phyloP scores from a whole-genome alignment of 2,329 filamentous ascomycete species.

The Cytospora chrysosperma region DNA sequence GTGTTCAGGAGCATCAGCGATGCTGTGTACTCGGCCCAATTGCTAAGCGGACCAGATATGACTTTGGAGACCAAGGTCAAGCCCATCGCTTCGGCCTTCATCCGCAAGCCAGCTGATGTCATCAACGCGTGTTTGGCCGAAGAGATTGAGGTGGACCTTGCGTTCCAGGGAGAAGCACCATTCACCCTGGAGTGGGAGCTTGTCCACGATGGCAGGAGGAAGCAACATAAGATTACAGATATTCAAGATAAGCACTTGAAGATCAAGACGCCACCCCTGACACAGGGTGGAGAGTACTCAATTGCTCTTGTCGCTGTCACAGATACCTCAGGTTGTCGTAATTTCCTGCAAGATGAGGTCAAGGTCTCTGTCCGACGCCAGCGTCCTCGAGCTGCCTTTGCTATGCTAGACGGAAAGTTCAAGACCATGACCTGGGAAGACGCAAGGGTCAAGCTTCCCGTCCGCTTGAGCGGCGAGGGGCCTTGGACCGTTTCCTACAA shows the following conservation, averaged over 20 bases:
- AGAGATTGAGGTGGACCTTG: slow-evolving; percentile 65
- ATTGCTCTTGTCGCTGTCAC: slow-evolving; percentile 82
- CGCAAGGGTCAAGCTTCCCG: slow-evolving; percentile 69
- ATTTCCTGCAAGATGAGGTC: slow-evolving; percentile 77
- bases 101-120: slow-evolving; percentile 53
- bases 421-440: slow-evolving; percentile 75
- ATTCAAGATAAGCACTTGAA: slow-evolving; percentile 64
- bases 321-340: slow-evolving; percentile 83
- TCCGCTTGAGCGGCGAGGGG: slow-evolving; percentile 80
- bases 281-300: slow-evolving; percentile 85
- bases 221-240: slow-evolving; percentile 61
- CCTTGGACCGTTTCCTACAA: slow-evolving; percentile 81
- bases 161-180: slow-evolving; percentile 79
- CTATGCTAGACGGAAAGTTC: slow-evolving; percentile 77
- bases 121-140: slow-evolving; percentile 81
- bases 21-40: slow-evolving; percentile 69
- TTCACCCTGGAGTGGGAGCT: slow-evolving; percentile 92
- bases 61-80: slow-evolving; percentile 86
- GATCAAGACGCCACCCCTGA: slow-evolving; percentile 73
- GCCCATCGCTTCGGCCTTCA: slow-evolving; percentile 80
- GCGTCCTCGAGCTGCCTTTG: slow-evolving; percentile 83
- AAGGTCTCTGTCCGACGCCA: slow-evolving; percentile 87
- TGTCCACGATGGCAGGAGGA: slow-evolving; percentile 82
- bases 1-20: slow-evolving; percentile 80
- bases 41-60: slow-evolving; percentile 60